Evolutionary conservation across 2,329 filamentous ascomycete genomes (phyloP), one percentile per base, ranked within the genome.

Genomic region (Botrytis aclada): DNA sequence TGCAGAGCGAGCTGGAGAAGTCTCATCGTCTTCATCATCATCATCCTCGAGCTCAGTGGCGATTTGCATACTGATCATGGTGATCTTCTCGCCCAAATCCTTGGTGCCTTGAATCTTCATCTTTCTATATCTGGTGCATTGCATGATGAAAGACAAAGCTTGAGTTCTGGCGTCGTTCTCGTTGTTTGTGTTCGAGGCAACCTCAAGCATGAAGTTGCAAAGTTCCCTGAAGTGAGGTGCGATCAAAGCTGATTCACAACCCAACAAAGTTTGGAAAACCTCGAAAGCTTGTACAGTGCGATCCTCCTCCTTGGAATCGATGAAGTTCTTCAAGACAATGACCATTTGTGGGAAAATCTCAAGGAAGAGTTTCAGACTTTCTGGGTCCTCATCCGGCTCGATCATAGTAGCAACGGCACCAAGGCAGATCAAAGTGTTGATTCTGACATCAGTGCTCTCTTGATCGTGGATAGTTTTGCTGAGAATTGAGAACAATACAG

Each of bases 231-330:
- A 93, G 84, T 98, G 95, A 72, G 89, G 87, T 77, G 91, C 92
- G 70, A 98, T 86, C 69, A 98, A 88, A 64, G 93, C 89, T 43
- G 93, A 92, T 81, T 98, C 95, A 82, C 94, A 97, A 76, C 92
- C 93, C 71, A 99, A 88, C 79, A 98, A 91, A 69, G 93, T 96
- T 85, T 98, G 96, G 88, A 98, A 97, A 77, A 97, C 94, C 82
- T 98, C 96, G 79, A 98, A 99, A 39, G 94, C 90, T 81, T 95
- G 91, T 86, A 95, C 93, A 78, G 93, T 91, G 81, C 92, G 92
- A 81, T 97, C 95, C 78, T 98, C 95, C 78, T 98, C 92, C 73
- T 89, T 88, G 73, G 88, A 88, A 78, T 94, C 88, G 73, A 98
- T 92, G 39, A 93, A 89, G 75, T 91, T 88, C 87, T 97, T 96